Evolutionary conservation across 2,329 filamentous ascomycete genomes (phyloP).

Genomic region (Colletotrichum eremochloae): DNA sequence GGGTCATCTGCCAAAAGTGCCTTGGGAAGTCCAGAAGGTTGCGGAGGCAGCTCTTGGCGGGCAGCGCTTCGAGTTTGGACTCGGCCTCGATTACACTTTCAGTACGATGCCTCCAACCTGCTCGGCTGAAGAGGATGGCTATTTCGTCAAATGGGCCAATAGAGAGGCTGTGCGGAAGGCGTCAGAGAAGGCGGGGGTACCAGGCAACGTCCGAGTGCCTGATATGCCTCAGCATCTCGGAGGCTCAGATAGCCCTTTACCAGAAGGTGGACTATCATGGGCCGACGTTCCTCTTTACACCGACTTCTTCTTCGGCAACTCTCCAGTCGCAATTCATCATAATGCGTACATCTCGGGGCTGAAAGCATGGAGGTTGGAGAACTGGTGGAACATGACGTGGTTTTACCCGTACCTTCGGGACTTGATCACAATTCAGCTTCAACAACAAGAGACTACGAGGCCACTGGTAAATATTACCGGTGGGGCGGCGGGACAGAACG

Average conservation of each 20-base stretch:
- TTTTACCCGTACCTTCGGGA: conserved; percentile 50
- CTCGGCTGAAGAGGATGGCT: conserved; percentile 52
- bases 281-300: conserved; percentile 51
- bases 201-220: conserved; percentile 46
- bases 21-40: conserved; percentile 43
- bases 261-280: conserved; percentile 44
- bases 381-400: conserved; percentile 55
- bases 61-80: conserved; percentile 52
- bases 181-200: conserved; percentile 49
- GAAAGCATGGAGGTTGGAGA: conserved; percentile 48
- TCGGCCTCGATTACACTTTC: conserved; percentile 55
- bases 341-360: conserved; percentile 50
- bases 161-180: conserved; percentile 42
- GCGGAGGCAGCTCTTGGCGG: conserved; percentile 48
- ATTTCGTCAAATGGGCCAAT: conserved; percentile 49
- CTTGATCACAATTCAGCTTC: conserved; percentile 47
- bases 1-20: conserved; percentile 9
- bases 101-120: conserved; percentile 53
- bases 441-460: conserved; percentile 20
- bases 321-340: conserved; percentile 53
- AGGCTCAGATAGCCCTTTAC: conserved; percentile 36
- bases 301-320: conserved; percentile 52
- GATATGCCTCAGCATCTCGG: conserved; percentile 47
- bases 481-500: conserved; percentile 9
- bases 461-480: conserved; percentile 44